Conservation (phyloP, 768 basidiomycete species). For the Suillus luteus region DNA sequence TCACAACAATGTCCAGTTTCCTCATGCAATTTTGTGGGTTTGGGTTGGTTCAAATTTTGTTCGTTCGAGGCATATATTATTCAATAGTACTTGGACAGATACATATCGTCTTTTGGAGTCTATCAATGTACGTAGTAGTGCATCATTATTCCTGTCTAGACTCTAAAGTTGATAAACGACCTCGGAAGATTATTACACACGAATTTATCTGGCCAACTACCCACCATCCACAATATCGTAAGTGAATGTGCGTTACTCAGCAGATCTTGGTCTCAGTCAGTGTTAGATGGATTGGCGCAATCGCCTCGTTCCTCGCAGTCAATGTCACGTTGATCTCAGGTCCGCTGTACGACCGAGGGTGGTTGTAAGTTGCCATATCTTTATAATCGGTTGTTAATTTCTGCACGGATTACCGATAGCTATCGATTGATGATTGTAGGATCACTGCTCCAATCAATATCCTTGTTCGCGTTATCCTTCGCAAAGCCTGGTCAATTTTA, state of each 20-base stretch:
- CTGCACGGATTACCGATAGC: not conserved
- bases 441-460: conserved; percentile 28
- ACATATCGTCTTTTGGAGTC: conserved; percentile 34
- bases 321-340: conserved; percentile 42
- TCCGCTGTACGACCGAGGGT: conserved; percentile 45
- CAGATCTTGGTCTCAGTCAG: conserved; percentile 30
- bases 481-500: conserved; percentile 37
- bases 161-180: conserved; percentile 15
- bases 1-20: conserved; percentile 15
- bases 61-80: not conserved
- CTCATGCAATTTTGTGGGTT: conserved; percentile 31
- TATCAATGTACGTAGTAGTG: conserved; percentile 31
- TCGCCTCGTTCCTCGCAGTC: conserved; percentile 42
- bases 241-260: conserved; percentile 22
- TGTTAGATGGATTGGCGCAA: conserved; percentile 42
- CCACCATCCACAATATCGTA: conserved; percentile 33
- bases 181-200: conserved; percentile 36
- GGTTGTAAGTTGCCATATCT: conserved; percentile 34
- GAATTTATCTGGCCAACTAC: not conserved
- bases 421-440: conserved; percentile 25
- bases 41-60: conserved; percentile 16
- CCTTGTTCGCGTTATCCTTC: conserved; percentile 41
- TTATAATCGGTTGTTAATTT: not conserved
- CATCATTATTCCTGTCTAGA: not conserved
- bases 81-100: conserved; percentile 13